Conservation (phyloP, 2,329 filamentous ascomycete genomes). For the Sporothrix schenckii region DNA sequence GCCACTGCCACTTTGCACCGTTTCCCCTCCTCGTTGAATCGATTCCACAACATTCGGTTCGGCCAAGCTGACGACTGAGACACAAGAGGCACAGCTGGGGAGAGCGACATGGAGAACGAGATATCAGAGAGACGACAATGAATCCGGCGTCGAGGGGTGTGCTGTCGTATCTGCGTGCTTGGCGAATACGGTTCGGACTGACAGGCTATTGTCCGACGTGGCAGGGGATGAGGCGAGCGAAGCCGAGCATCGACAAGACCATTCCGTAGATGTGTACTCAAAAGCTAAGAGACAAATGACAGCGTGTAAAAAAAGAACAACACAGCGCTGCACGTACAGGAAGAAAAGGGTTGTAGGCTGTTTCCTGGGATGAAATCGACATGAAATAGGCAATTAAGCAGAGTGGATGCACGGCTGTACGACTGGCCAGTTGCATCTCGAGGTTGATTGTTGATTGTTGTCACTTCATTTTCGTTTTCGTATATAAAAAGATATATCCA, state of each 20-base stretch:
- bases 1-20: no score
- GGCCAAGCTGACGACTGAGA: no score
- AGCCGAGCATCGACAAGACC: background rate
- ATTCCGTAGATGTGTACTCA: background rate
- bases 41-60: no score
- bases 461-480: background rate
- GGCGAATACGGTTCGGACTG: slow-evolving; percentile 9
- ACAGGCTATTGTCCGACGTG: slow-evolving; percentile 12
- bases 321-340: background rate
- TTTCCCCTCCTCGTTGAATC: no score
- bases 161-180: background rate
- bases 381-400: slow-evolving; percentile 19
- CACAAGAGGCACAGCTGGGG: no score
- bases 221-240: background rate
- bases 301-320: background rate
- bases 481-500: background rate
- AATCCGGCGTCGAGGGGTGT: no score
- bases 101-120: no score
- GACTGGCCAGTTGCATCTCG: slow-evolving; percentile 23
- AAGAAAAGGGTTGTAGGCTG: background rate
- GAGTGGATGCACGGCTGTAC: background rate
- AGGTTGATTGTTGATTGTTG: background rate
- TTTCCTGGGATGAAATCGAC: slow-evolving; percentile 3
- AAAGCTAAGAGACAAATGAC: background rate
- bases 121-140: no score